Base-by-base conservation (phyloP, 1,284 basidiomycete species). In the Ustilago vetiveriae region DNA sequence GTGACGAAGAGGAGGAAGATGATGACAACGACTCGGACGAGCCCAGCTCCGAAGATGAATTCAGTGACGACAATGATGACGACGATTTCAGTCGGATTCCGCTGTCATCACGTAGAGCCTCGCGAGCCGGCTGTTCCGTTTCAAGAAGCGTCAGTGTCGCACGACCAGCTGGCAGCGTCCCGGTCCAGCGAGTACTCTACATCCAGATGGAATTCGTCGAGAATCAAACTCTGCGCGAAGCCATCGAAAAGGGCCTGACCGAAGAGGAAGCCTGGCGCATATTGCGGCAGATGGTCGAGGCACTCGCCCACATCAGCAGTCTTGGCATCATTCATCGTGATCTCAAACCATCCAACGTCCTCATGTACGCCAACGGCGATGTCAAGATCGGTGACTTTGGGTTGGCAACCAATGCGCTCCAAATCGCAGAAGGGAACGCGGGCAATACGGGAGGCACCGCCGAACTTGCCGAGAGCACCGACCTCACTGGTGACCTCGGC, bases 341-440 rank as follows among this genome's bases (percentile, higher is more conserved):
- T 16, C 59, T 78, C 29, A 78, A 81, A 49, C 80, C 80, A 1
- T 76, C 75, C 14, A 81, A 81, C 43, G 77, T 81, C 4, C 59
- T 81, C 37, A 77, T 81, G 69, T 75, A 73, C 17, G 64, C 65
- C 32, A 69, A 92, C 56, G 92, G 92, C 6, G 92, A 96, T 72
- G 91, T 85, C 90, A 96, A 91, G 87, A 90, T 97, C 43, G 94
- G 94, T 22, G 94, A 97, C 82, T 97, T 97, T 79, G 94, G 94
- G 30, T 85, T 97, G 16, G 92, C 82, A 1, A 82, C 60, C 17
- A 82, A 79, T n/a, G 75, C 68, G 14, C 40, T 70, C 2, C 79
- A 81, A 40, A 66, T 72, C 10, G 57, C 71, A n/a, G 73, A 77
- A 13, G 69, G 64, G 16, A 72, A 70, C 16, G 53, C 57, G 16